phyloP scores from a whole-genome alignment of 2,329 filamentous ascomycete genomes.

The Aspergillus phoenicis region DNA sequence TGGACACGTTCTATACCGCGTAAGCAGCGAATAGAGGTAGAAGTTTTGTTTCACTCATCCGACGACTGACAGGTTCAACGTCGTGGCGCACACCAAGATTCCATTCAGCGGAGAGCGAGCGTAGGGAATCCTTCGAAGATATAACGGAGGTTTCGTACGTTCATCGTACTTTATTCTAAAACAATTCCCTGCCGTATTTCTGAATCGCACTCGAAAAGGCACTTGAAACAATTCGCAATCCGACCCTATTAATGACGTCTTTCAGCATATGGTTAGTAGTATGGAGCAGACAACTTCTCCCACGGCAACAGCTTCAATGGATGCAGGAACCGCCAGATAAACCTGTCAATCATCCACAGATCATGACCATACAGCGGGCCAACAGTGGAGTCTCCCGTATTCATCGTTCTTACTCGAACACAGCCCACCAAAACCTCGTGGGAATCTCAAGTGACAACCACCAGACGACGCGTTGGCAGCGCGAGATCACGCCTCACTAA shows the following conservation, averaged over 20 bases:
- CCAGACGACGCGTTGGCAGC: conserved; percentile 25
- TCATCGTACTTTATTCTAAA: no score
- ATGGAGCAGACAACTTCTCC: conserved; percentile 39
- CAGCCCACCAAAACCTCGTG: conserved; percentile 1
- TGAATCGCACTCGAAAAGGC: conserved; percentile 37
- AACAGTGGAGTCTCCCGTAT: conserved; percentile 24
- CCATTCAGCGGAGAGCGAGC: conserved; percentile 54
- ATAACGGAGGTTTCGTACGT: conserved; percentile 62
- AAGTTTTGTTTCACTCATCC: conserved; percentile 21
- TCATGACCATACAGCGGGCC: conserved; percentile 41
- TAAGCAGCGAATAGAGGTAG: no score
- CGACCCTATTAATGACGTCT: background rate
- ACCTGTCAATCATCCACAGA: conserved; percentile 43
- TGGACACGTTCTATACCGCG: no score
- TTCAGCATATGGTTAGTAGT: background rate
- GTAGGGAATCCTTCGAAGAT: conserved; percentile 71
- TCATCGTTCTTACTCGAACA: conserved; percentile 25
- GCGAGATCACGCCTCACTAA: conserved; percentile 26
- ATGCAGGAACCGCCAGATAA: conserved; percentile 40
- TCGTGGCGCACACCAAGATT: conserved; percentile 42
- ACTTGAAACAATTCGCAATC: background rate
- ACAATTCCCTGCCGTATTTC: no score
- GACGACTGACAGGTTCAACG: conserved; percentile 42
- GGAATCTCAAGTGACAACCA: conserved; percentile 11
- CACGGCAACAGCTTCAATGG: conserved; percentile 40